Evolutionary conservation across 805 yeast species (phyloP).

Genomic region (Sugiyamaella americana): DNA sequence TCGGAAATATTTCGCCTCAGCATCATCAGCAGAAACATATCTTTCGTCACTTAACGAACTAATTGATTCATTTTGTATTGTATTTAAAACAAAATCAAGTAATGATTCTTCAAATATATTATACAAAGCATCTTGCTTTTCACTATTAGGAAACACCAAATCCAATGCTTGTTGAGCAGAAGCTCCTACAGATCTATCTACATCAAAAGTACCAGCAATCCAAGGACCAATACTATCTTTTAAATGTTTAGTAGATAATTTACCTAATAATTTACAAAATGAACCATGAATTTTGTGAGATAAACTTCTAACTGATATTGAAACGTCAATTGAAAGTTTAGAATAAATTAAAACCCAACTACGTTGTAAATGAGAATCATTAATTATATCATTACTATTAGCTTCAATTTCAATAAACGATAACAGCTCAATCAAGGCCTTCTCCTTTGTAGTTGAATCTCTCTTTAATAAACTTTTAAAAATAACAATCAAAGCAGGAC

Average conservation of each 20-base stretch:
- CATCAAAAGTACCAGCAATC: constrained; percentile 65
- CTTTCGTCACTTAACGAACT: constrained; percentile 71
- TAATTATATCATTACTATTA: neutral
- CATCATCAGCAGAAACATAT: constrained; percentile 58
- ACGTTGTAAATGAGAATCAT: neutral
- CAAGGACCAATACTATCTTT: constrained; percentile 69
- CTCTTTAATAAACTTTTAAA: constrained; percentile 73
- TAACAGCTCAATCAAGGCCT: constrained; percentile 56
- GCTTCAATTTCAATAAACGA: constrained; percentile 26
- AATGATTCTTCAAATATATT: constrained; percentile 50
- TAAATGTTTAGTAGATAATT: constrained; percentile 56
- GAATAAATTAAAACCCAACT: constrained; percentile 73
- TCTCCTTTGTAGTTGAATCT: constrained; percentile 80
- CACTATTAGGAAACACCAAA: constrained; percentile 50
- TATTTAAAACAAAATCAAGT: constrained; percentile 47
- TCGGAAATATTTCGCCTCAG: constrained; percentile 56
- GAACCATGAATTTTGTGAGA: constrained; percentile 62
- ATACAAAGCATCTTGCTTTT: constrained; percentile 55
- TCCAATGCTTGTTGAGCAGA: constrained; percentile 44
- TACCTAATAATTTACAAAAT: constrained; percentile 46
- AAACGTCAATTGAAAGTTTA: constrained; percentile 65
- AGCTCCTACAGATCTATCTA: constrained; percentile 54
- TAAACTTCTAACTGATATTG: constrained; percentile 54
- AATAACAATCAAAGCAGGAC: constrained; percentile 50
- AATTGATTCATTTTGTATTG: constrained; percentile 50